Evolutionary conservation across 768 basidiomycete genomes (phyloP).

Genomic region (Amanita muscaria): DNA sequence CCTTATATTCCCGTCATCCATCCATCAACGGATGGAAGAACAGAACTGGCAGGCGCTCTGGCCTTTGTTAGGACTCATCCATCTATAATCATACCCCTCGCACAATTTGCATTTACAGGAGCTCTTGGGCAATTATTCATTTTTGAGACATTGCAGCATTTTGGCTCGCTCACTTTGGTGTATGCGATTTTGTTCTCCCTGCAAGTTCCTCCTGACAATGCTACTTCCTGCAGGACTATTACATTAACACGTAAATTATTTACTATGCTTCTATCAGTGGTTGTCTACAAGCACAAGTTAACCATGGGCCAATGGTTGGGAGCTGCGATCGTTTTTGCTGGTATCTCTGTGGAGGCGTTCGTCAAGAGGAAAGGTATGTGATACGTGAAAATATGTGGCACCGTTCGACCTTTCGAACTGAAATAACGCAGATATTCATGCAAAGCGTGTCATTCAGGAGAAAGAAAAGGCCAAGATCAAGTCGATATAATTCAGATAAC

Average conservation of each 20-base stretch:
- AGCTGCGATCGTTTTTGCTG: conserved; percentile 88
- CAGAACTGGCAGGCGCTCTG: conserved; percentile 62
- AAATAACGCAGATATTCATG: conserved; percentile 55
- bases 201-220: not conserved
- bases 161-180: conserved; percentile 86
- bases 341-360: conserved; percentile 88
- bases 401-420: not conserved
- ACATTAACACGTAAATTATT: conserved; percentile 95
- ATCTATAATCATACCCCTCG: conserved; percentile 58
- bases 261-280: conserved; percentile 93
- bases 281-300: conserved; percentile 84
- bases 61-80: conserved; percentile 76
- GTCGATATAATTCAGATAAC: conserved; percentile 40
- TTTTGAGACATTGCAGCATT: conserved; percentile 90
- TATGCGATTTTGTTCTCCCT: conserved; percentile 22
- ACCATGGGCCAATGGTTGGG: conserved; percentile 87
- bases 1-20: conserved; percentile 79
- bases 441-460: conserved; percentile 72
- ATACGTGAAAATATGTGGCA: no score
- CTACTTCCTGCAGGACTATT: conserved; percentile 54
- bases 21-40: conserved; percentile 47
- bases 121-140: conserved; percentile 96
- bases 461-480: conserved; percentile 82
- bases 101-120: conserved; percentile 83
- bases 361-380: conserved; percentile 77